A percentile compares a stretch with the other conserved stretches of the same genome.
phyloP scores from a whole-genome alignment of 805 yeast genomes.

The Wickerhamomyces subpelliculosus region DNA sequence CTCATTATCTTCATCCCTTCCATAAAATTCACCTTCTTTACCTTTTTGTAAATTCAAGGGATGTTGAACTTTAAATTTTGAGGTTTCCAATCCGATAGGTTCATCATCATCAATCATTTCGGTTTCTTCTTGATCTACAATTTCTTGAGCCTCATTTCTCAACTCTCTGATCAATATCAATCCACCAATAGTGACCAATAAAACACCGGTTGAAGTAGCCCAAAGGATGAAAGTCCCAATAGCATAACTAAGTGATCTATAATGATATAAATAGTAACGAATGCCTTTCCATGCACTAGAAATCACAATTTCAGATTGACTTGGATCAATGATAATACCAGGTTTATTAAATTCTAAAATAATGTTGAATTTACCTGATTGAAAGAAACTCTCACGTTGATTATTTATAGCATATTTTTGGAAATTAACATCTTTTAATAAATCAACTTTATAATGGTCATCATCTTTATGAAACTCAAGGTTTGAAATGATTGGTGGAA shows the following conservation, averaged over 20 bases:
- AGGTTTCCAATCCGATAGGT: too few relatives aligned
- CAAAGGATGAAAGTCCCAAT: constrained; percentile 14
- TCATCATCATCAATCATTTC: constrained; percentile 1
- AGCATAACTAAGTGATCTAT: constrained; percentile 16
- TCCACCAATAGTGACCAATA: constrained; percentile 14
- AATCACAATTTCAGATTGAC: constrained; percentile 11
- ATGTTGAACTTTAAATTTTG: too few relatives aligned
- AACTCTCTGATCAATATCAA: constrained; percentile 10
- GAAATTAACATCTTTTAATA: constrained; percentile 10
- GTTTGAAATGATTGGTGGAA: constrained; percentile 12
- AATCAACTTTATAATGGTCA: constrained; percentile 3
- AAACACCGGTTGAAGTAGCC: constrained; percentile 9
- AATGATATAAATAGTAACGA: constrained; percentile 17
- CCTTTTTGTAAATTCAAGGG: background rate
- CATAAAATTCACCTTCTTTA: background rate
- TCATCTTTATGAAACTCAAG: constrained; percentile 4
- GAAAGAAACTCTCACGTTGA: constrained; percentile 2
- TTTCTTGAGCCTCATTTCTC: background rate
- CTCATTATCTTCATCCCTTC: background rate
- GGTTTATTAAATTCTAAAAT: constrained; percentile 18
- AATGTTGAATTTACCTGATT: constrained; percentile 8
- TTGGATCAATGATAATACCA: constrained; percentile 13
- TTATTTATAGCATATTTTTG: constrained; percentile 4
- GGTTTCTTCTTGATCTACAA: background rate
- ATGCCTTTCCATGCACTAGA: constrained; percentile 18